Evolutionary conservation across 2,329 filamentous ascomycete genomes (phyloP), one percentile per base, ranked within the genome.

Genomic region (Colletotrichum cordylinicola): DNA sequence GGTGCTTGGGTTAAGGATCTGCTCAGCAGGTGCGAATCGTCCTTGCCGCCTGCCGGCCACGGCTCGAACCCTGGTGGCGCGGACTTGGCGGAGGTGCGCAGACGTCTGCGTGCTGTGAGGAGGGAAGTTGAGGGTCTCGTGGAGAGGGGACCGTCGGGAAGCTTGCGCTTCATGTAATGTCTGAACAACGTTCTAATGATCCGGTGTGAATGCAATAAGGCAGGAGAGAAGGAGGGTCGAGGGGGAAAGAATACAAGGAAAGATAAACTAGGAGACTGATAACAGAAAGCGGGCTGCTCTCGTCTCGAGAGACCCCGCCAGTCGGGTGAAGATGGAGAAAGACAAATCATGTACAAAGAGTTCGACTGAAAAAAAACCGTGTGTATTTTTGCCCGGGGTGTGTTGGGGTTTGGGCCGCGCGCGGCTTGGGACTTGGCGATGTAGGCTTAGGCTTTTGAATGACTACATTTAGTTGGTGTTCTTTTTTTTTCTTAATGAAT

Each of bases 1-100:
- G 83, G 85, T 8, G 81, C 81, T 6, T 88, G 88, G 80, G 86
- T 91, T 31, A 84, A 84, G 27, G 90, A 91, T 35, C 82, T 92
- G 48, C 84, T 92, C 56, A 83, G 82, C 60, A 84, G 88, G 66
- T 90, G 89, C 75, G 90, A 91, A 76, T 82, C 83, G 33, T 86
- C 86, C 31, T 80, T 89, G 35, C 83, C 85, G 67, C 83, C 83
- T 68, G 78, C 84, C 16, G 82, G 85, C 31, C 81, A 87, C 76
- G 83, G 84, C 24, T 80, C 79, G 70, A 90, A 89, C 79, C 82
- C 84, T 6, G 88, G 88, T 13, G 88, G 88, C 35, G 80, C 84
- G 39, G 88, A 89, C 67, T 80, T 88, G 29, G 83, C 84, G 21
- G 87, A 89, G 56, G 79, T 90, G 39, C 80, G 86, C 72, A 82